Base-by-base conservation (phyloP, 345 rosid genomes). In the Hibiscus syriacus region DNA sequence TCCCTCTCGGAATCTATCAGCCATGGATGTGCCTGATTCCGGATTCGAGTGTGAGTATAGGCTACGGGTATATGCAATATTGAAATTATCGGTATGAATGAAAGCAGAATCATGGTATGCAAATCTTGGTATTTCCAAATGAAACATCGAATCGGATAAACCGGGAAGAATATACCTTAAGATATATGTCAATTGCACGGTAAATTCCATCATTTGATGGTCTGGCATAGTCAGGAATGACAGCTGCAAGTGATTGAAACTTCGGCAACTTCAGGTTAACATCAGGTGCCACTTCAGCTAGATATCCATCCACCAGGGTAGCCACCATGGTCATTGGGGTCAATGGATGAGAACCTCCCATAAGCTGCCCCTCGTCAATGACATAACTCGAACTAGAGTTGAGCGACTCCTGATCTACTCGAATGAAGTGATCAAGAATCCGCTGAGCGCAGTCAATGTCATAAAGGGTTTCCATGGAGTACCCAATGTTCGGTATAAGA, bases 261-360 rank as follows among this genome's bases (percentile, higher is more conserved):
- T 90, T 87, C 1, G 82, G 56, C 54, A 77, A 45, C 82, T 85
- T 92, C 76, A 92, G 79, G 81, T 92, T 92, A 41, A 81, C 89
- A 77, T 92, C 98, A 11, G 97, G 85, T 5, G 96, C 97, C 41
- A 92, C 98, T 78, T 92, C 97, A n/a, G 93, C 90, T 52, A 92
- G 85, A 78, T 85, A 92, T 13, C 81, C 84, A 66, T 92, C 97
- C 43, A 90, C 83, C 64, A 92, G 80, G 70, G 80, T 84, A 48
- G 93, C 92, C 19, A 92, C 96, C 82, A 77, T 74, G 49, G 82
- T 82, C 71, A 84, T 70, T 13, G 92, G 85, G 14, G 75, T 86
- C 45, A 77, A 80, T 25, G 88, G 72, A 72, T 81, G 82, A 58
- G 89, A 75, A 45, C 79, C 82, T 73, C 75, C 89, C 69, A 72